Percentiles rank a stretch among this genome's conserved stretches.
These are phyloP conservation scores for Pleurotus salmoneostramineus DNA, from an alignment of 768 basidiomycete genomes.

Conservation along the genomic window DNA sequence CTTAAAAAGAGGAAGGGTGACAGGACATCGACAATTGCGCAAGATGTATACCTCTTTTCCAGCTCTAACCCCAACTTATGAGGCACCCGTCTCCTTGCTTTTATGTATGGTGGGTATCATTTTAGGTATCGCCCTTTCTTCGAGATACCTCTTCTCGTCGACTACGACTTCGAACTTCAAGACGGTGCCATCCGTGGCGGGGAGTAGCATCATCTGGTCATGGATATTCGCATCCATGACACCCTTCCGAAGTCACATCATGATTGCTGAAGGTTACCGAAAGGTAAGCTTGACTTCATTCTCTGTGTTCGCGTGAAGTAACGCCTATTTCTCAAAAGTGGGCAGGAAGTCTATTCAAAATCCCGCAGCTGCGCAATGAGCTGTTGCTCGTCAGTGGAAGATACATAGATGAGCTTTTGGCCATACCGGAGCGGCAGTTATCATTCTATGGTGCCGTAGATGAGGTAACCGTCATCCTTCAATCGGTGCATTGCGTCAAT, in stretches of 20 bases:
- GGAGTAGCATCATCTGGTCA: not conserved
- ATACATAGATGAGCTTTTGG: not conserved
- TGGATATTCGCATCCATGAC: not conserved
- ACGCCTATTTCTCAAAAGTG: not conserved
- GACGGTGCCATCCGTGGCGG: not conserved
- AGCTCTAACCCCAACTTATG: not conserved
- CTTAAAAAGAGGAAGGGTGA: too few species aligned
- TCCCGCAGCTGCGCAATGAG: not conserved
- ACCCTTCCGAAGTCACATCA: not conserved
- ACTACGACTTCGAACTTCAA: not conserved
- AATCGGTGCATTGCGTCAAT: not conserved
- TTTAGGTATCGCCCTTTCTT: not conserved
- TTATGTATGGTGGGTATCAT: not conserved
- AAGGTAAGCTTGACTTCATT: not conserved
- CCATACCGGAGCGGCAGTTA: not conserved
- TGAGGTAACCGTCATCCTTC: not conserved
- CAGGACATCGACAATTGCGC: too few species aligned
- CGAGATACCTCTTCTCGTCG: not conserved
- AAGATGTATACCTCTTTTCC: too few species aligned
- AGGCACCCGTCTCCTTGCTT: not conserved
- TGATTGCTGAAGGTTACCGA: not conserved
- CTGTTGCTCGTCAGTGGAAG: not conserved
- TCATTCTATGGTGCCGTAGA: not conserved
- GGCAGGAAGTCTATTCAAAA: not conserved
- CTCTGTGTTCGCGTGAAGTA: not conserved